These are phyloP conservation scores for Turnera subulata DNA, from an alignment of 345 rosid genomes.

Conservation along the genomic window DNA sequence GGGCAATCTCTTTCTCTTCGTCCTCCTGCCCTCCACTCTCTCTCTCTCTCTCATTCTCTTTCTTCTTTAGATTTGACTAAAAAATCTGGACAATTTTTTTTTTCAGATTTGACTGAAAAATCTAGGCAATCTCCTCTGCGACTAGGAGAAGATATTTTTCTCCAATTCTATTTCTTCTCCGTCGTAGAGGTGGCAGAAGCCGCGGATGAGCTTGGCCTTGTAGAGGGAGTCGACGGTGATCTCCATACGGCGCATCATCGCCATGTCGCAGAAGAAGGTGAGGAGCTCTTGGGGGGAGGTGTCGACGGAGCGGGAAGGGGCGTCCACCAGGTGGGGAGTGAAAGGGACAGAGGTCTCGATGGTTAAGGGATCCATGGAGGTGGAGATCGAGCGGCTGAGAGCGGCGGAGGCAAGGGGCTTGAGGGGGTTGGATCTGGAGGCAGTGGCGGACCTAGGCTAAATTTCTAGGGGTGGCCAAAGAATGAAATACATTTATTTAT, in stretches of 20 bases:
- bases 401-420: conserved; percentile 30
- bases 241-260: conserved; percentile 91
- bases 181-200: conserved; percentile 95
- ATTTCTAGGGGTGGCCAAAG: too few species aligned
- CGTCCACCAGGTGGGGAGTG: conserved; percentile 69
- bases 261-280: conserved; percentile 75
- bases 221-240: conserved; percentile 96
- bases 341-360: conserved; percentile 89
- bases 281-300: conserved; percentile 63
- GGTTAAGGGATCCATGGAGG: conserved; percentile 61
- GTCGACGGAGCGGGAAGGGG: conserved; percentile 83
- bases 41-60: too few species aligned
- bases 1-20: too few species aligned
- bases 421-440: conserved; percentile 30
- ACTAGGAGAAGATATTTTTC: too few species aligned
- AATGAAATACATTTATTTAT: too few species aligned
- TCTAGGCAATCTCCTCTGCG: too few species aligned
- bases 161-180: too few species aligned
- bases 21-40: too few species aligned
- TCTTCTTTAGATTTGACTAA: too few species aligned
- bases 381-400: conserved; percentile 64
- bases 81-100: too few species aligned
- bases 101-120: too few species aligned
- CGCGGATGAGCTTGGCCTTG: conserved; percentile 96
- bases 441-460: too few species aligned